Evolutionary conservation across 306 rosid species (phyloP), one percentile per base, ranked within the genome.

Genomic region (Herpetospermum pedunculosum): DNA sequence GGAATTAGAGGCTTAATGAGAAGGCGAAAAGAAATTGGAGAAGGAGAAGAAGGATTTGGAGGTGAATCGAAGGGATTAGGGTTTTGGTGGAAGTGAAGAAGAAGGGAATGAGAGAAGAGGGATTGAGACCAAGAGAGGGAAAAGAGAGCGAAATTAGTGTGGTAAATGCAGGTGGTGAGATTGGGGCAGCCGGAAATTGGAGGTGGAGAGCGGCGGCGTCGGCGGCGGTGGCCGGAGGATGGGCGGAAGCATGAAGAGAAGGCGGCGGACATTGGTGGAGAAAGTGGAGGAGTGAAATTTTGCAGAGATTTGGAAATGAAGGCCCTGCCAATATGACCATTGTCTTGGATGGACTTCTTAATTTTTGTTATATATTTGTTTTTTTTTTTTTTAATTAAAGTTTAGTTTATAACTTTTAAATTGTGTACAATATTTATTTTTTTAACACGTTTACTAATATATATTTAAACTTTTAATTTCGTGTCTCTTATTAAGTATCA

Each of bases 51-150:
- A 32, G 14, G 34, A 1, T 73, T 13, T 5, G 1, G 89, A 19
- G 96, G 96, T 14, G 99, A 86, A 70, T 88, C 84, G 28, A 88
- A 87, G 6, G 90, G 82, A 35, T 81, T 83, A 49, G 79, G 81
- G 25, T 84, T 59, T 29, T 30, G 64, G 74, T 73, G 88, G 49
- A 89, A 86, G 44, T 83, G 58, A 32, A 94, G 78, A 75, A 86
- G 95, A 78, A 94, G 95, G 38, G 97, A 89, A 44, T 94, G 97
- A 21, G 96, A 90, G 0, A 94, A 69, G 60, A 91, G 81, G 77
- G 97, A 86, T 70, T 96, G 96, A 1, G 97, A 91, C 99, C 99
- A 94, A 0, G 97, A 89, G 9, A 91, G 80, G 8, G 97, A 84
- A 30, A 94, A 86, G 6, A 85, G 70, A 12, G 96, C 99, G 32